Percentiles rank a stretch among this genome's conserved stretches.
phyloP scores from a whole-genome alignment of 2,329 filamentous ascomycete genomes.

The Epichloe coenophiala region DNA sequence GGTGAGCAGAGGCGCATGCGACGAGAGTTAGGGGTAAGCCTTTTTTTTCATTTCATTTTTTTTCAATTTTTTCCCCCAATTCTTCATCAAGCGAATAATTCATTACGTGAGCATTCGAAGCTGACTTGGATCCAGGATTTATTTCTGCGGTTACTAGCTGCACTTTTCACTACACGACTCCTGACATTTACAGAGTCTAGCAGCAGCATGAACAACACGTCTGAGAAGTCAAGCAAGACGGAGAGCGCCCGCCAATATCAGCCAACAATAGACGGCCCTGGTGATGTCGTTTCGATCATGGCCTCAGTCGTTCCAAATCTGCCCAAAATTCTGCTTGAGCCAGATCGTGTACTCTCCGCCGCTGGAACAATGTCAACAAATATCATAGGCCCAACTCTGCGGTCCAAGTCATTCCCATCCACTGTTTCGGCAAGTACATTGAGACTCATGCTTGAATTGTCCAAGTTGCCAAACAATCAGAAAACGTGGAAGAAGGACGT shows the following conservation, averaged over 20 bases:
- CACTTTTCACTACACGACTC: slow-evolving; percentile 85
- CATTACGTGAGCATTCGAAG: neutral
- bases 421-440: slow-evolving; percentile 64
- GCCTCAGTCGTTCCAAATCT: slow-evolving; percentile 68
- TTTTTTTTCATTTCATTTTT: no score
- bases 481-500: slow-evolving; percentile 92
- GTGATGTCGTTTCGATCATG: slow-evolving; percentile 70
- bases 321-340: slow-evolving; percentile 69
- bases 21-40: slow-evolving; percentile 65
- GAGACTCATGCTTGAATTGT: slow-evolving; percentile 61
- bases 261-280: slow-evolving; percentile 29
- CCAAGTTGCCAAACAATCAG: slow-evolving; percentile 63
- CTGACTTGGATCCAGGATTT: slow-evolving; percentile 50
- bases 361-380: slow-evolving; percentile 71
- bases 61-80: no score
- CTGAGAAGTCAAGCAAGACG: slow-evolving; percentile 24
- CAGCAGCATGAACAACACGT: slow-evolving; percentile 16
- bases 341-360: slow-evolving; percentile 68
- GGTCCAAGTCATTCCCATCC: slow-evolving; percentile 75
- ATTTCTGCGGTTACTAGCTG: slow-evolving; percentile 74
- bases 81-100: no score
- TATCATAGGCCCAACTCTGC: slow-evolving; percentile 68
- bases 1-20: slow-evolving; percentile 89
- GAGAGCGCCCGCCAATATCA: slow-evolving; percentile 21
- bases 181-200: slow-evolving; percentile 52